A percentile compares a stretch with the other conserved stretches of the same genome.
phyloP scores from a whole-genome alignment of 2,329 filamentous ascomycete species.

The Neopestalotiopsis clavispora region DNA sequence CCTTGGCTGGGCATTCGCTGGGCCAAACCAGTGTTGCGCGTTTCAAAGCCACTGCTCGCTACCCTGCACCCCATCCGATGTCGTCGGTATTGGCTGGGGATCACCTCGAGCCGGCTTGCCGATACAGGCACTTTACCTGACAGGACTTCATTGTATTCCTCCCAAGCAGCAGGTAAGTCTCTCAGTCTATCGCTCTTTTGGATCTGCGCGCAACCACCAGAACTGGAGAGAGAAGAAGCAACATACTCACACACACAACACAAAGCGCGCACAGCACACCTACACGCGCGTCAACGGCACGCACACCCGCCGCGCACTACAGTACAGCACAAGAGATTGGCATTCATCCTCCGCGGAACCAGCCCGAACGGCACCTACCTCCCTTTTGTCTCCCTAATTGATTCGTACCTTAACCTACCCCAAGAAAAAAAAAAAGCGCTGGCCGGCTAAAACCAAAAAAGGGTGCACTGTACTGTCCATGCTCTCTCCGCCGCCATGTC shows the following conservation, averaged over 20 bases:
- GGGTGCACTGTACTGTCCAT: constrained; percentile 2
- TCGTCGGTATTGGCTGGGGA: constrained; percentile 14
- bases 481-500: constrained; percentile 17
- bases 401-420: neutral
- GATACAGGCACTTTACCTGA: constrained; percentile 6
- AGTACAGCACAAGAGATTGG: neutral
- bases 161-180: neutral
- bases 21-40: constrained; percentile 6
- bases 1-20: constrained; percentile 1
- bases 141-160: neutral
- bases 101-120: constrained; percentile 9
- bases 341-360: neutral
- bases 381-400: neutral
- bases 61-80: constrained; percentile 14
- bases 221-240: neutral
- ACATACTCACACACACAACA: neutral
- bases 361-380: neutral
- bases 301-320: neutral
- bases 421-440: neutral
- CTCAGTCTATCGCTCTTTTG: neutral
- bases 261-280: neutral
- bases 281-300: neutral
- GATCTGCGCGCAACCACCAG: constrained; percentile 6
- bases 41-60: constrained; percentile 13
- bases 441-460: constrained; percentile 4